Base-by-base conservation (phyloP, 2,329 filamentous ascomycete species). In the Talaromyces rugulosus region DNA sequence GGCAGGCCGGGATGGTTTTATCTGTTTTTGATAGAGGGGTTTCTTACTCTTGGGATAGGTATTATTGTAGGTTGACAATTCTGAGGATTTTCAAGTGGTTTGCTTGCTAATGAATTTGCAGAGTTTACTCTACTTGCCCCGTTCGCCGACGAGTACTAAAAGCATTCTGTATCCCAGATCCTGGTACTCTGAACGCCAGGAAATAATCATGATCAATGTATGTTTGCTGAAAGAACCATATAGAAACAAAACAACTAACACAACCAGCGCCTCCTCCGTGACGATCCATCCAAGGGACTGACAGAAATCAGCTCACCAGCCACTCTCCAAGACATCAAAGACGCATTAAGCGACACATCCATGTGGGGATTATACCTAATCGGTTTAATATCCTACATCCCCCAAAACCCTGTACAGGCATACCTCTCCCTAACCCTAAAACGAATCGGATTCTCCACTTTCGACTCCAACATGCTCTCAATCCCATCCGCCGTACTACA, bases 101-200 rank as follows among this genome's bases (percentile, higher is more conserved):
- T 23, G 16, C 31, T 44, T 44, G 54, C 50, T 4, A 55, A 23
- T 44, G 12, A 33, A 2, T 23, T 23, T 23, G 16, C 18, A 60
- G 58, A 47, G 34, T 0, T 85, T 80, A 66, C 78, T 82, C 11
- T 76, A 85, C 27, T 85, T 88, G 80, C 84, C 85, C 0, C 74
- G 80, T 0, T 78, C 78, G 0, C 80, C 80, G 0, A 78, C 77
- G 3, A 80, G 86, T 64, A 86, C 84, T 0, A 77, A 78, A 16
- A 81, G 78, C 60, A 84, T 81, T 81, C 83, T 85, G 65, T 77
- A 83, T 3, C 79, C 78, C 30, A 80, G 82, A 1, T 81, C 83
- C 0, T 89, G 86, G 86, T 89, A 88, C 69, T 82, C 69, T 3
- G 83, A 86, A 52, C 80, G 81, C 16, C 85, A 88, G 65, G 82